Percentiles rank a stretch among this genome's conserved stretches.
Evolutionary conservation across 108 stramenopile genomes (phyloP).

Genomic region (Skeletonema marinoi): DNA sequence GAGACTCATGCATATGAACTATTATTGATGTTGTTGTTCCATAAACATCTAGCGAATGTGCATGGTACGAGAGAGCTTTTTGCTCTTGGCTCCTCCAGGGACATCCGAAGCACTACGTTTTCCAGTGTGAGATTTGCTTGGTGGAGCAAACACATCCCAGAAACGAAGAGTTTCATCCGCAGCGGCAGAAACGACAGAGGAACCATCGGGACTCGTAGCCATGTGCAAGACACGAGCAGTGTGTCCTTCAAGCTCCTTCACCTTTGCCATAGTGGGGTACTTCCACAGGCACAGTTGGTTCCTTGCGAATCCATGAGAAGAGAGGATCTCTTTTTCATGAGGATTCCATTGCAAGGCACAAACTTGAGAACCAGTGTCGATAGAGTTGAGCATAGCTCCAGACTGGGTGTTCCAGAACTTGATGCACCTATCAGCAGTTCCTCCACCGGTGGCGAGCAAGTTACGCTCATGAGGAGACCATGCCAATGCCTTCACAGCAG

Average conservation of each 20-base stretch:
- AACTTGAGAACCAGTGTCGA: conserved; percentile 98
- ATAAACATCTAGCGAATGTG: conserved; percentile 55
- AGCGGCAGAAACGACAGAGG: conserved; percentile 94
- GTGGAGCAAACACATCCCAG: conserved; percentile 96
- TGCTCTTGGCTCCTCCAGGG: conserved; percentile 47
- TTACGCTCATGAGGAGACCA: conserved; percentile 98
- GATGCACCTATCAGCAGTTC: conserved; percentile 97
- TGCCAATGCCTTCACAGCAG: conserved; percentile 98
- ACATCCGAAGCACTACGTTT: conserved; percentile 48
- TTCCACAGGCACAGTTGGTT: conserved; percentile 97
- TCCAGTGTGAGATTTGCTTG: conserved; percentile 51
- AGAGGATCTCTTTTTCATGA: conserved; percentile 95
- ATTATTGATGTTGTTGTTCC: neutral
- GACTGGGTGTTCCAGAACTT: conserved; percentile 99
- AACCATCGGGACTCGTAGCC: conserved; percentile 95
- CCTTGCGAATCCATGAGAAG: conserved; percentile 96
- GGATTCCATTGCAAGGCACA: conserved; percentile 96
- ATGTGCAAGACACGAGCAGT: conserved; percentile 90
- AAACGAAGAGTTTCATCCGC: conserved; percentile 99
- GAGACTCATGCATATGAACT: conserved; percentile 32
- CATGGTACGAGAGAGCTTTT: conserved; percentile 63
- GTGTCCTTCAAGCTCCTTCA: conserved; percentile 96
- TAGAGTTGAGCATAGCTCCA: conserved; percentile 93
- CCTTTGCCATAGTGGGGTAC: conserved; percentile 95
- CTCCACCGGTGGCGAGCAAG: conserved; percentile 95